Evolutionary conservation across 352 stramenopile genomes (phyloP).

Genomic region (Pythium sukuiense): DNA sequence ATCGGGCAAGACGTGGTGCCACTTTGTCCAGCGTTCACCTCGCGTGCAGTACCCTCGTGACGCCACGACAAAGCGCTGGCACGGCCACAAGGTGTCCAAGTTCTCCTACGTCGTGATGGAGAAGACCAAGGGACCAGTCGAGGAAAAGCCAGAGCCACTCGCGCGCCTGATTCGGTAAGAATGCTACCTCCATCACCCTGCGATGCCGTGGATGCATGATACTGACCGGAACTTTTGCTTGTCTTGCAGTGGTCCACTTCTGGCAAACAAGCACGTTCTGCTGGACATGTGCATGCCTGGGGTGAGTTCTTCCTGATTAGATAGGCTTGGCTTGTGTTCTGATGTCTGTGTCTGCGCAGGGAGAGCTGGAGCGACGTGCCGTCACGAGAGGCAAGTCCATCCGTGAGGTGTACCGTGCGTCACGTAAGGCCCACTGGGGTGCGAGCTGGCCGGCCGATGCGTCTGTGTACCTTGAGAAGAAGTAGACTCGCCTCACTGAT

Average conservation of each 20-base stretch:
- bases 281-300: conserved; percentile 83
- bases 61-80: conserved; percentile 76
- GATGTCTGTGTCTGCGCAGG: conserved; percentile 35
- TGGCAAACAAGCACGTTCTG: conserved; percentile 76
- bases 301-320: conserved; percentile 31
- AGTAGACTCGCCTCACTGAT: conserved; percentile 7
- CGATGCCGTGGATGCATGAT: too few relatives aligned
- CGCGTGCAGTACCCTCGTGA: conserved; percentile 72
- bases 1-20: conserved; percentile 75
- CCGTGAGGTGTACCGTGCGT: conserved; percentile 79
- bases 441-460: conserved; percentile 69
- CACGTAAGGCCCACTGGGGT: conserved; percentile 83
- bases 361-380: conserved; percentile 68
- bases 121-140: conserved; percentile 43
- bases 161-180: conserved; percentile 65
- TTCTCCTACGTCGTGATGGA: conserved; percentile 86
- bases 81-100: conserved; percentile 84
- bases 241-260: conserved; percentile 45
- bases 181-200: background rate
- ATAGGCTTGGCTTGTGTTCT: background rate
- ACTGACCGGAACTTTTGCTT: background rate
- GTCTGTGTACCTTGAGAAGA: conserved; percentile 46
- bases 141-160: conserved; percentile 34
- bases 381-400: conserved; percentile 76
- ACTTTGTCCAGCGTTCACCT: conserved; percentile 84